These are phyloP conservation scores for Sporothrix inflata DNA, from an alignment of 2,329 filamentous ascomycete genomes.

Conservation along the genomic window DNA sequence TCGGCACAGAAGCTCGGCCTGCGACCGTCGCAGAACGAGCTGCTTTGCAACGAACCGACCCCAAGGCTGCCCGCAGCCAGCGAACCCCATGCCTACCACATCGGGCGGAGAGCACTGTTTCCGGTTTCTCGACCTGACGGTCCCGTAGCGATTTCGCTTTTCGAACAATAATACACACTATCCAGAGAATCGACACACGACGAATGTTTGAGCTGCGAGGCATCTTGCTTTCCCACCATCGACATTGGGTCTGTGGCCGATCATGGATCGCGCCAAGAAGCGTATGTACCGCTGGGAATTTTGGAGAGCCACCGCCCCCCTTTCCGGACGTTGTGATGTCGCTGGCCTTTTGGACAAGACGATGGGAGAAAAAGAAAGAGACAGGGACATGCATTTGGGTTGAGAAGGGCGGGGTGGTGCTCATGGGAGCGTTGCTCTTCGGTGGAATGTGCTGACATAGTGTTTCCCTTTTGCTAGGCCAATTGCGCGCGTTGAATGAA, in stretches of 20 bases:
- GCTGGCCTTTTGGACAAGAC: background rate
- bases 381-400: background rate
- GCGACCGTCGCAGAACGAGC: constrained; percentile 15
- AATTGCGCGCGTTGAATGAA: constrained; percentile 86
- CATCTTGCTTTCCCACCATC: background rate
- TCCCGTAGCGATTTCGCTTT: constrained; percentile 46
- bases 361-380: background rate
- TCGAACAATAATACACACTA: constrained; percentile 7
- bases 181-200: background rate
- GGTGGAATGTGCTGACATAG: constrained; percentile 35
- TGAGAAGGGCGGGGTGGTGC: background rate
- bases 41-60: constrained; percentile 19
- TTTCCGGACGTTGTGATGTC: background rate
- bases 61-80: constrained; percentile 30
- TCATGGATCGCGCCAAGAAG: constrained; percentile 68
- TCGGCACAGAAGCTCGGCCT: constrained; percentile 14
- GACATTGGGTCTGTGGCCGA: constrained; percentile 42
- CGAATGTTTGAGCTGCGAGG: constrained; percentile 24
- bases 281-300: constrained; percentile 48
- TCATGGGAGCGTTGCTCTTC: background rate
- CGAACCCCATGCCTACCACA: constrained; percentile 49
- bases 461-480: constrained; percentile 59
- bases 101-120: constrained; percentile 47
- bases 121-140: constrained; percentile 46
- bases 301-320: background rate